phyloP scores from a whole-genome alignment of 2,329 filamentous ascomycete genomes.

The Fusarium miscanthi region DNA sequence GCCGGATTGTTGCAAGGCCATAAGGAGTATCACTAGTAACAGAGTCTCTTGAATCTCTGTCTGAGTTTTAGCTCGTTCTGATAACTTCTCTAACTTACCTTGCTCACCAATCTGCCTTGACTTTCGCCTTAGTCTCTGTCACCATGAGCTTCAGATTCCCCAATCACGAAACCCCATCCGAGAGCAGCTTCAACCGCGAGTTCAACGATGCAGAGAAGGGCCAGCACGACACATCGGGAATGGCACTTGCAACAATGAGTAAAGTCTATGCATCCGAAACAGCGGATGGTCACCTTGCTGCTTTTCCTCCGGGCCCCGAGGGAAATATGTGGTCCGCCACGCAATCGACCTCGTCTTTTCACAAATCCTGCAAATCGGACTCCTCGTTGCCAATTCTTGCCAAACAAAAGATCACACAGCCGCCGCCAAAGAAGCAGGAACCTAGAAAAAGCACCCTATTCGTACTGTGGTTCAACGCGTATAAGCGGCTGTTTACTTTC shows the following conservation, averaged over 20 bases:
- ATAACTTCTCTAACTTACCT: accelerated
- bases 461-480: neutral
- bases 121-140: accelerated
- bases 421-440: neutral
- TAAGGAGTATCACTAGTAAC: neutral
- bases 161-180: accelerated
- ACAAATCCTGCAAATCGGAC: neutral
- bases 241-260: neutral
- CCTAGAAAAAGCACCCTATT: neutral
- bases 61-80: neutral
- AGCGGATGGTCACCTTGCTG: neutral
- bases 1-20: accelerated
- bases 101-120: accelerated
- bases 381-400: neutral
- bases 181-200: neutral
- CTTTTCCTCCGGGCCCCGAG: neutral
- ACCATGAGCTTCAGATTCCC: neutral
- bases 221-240: neutral
- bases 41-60: too few relatives aligned
- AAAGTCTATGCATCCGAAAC: neutral
- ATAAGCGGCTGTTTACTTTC: neutral
- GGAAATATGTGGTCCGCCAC: neutral
- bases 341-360: neutral
- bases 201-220: neutral
- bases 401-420: neutral